phyloP scores from a whole-genome alignment of 2,329 filamentous ascomycete genomes.

The Aureobasidium lini region DNA sequence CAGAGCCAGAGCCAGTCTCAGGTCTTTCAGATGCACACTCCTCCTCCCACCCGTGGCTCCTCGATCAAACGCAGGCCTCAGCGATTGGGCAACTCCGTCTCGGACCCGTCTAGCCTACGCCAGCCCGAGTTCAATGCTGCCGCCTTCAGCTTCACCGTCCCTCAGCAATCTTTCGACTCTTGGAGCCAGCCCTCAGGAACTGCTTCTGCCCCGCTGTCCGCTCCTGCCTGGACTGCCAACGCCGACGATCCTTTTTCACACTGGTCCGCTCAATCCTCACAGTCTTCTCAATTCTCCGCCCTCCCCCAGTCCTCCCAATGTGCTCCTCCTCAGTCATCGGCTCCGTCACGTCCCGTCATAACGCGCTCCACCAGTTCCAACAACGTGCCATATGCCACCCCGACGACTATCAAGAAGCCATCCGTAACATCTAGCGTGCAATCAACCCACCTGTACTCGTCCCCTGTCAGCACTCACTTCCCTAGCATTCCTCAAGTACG shows the following conservation, averaged over 20 bases:
- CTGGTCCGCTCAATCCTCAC: background rate
- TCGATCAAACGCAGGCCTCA: slow-evolving; percentile 42
- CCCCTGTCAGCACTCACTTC: slow-evolving; percentile 21
- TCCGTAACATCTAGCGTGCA: slow-evolving; percentile 32
- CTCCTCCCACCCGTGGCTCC: slow-evolving; percentile 51
- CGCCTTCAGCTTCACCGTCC: background rate
- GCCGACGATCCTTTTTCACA: background rate
- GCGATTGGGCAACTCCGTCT: slow-evolving; percentile 23
- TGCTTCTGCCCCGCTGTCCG: slow-evolving; percentile 17
- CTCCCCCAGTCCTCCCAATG: background rate
- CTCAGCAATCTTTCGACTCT: background rate
- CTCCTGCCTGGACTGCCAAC: slow-evolving; percentile 6
- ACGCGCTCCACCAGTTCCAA: slow-evolving; percentile 22
- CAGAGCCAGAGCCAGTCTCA: background rate
- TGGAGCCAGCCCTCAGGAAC: slow-evolving; percentile 1
- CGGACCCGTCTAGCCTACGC: background rate
- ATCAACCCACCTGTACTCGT: slow-evolving; percentile 38
- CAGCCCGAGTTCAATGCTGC: background rate
- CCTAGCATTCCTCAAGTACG: slow-evolving; percentile 5
- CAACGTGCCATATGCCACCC: slow-evolving; percentile 3
- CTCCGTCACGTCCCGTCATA: background rate
- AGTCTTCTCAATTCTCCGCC: background rate
- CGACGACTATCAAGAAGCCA: background rate
- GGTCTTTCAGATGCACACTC: slow-evolving; percentile 49
- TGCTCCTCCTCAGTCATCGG: background rate